Evolutionary conservation across 371 early-diverging fungal species (phyloP), one percentile per base, ranked within the genome.

Genomic region (Mortierella sp.): DNA sequence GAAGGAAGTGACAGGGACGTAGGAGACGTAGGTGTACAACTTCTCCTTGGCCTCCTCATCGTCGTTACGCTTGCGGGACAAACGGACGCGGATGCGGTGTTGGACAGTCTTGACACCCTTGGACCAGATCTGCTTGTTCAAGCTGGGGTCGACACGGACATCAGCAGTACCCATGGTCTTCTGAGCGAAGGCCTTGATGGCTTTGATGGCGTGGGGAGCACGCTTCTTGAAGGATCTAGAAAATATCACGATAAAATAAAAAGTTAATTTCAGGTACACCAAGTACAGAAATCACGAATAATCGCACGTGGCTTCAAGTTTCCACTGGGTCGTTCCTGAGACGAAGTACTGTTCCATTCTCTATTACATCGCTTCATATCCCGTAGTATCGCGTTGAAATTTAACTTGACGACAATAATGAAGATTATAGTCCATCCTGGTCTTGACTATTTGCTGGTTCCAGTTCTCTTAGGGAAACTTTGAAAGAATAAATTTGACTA

Each of bases 11-110:
- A 93, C 91, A 57, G 94, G 92, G 62, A 98, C 98, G 75, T 86
- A 89, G 80, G 93, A 87, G 65, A 96, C 97, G 71, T 89, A 87
- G 74, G 97, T 95, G 92, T 94, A 97, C 63, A 97, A 90, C 93
- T 97, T 96, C 88, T 96, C 95, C 84, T 91, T 93, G 83, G 96
- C 94, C 66, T 94, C 91, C 86, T 96, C 97, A 83, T 91, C 95
- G 72, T 98, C 98, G 88, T 96, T 96, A 85, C 97, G 92, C 87
- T 92, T 92, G 85, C 97, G 93, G 80, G 96, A 82, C 70, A 97
- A 85, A 69, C 97, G 95, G 67, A 98, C 92, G 76, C 98, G 95
- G 78, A 98, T 91, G 83, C 97, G 93, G 92, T 93, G 94, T 76
- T 95, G 94, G 51, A 96, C 93, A 68, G 89, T 87, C 92, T 93